Evolutionary conservation across 768 basidiomycete genomes (phyloP).

Genomic region (Termitomyces sp.): DNA sequence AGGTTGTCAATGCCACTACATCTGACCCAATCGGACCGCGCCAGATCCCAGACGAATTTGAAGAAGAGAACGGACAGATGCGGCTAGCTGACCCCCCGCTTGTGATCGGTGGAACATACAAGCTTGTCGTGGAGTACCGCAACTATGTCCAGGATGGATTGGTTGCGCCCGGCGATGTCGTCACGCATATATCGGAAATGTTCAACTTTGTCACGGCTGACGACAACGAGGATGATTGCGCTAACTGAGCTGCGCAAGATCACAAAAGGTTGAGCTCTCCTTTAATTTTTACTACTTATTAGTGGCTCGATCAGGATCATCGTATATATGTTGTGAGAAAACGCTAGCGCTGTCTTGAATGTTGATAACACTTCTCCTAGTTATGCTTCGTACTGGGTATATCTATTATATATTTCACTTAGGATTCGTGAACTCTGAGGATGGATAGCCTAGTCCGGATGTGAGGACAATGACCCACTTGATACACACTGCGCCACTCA

Average conservation of each 20-base stretch:
- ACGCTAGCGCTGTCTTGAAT: too few relatives aligned
- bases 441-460: too few relatives aligned
- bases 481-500: too few relatives aligned
- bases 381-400: too few relatives aligned
- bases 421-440: too few relatives aligned
- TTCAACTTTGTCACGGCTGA: conserved; percentile 4
- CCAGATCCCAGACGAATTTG: not conserved
- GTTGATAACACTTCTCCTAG: too few relatives aligned
- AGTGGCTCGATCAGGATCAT: too few relatives aligned
- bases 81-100: not conserved
- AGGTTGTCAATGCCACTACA: not conserved
- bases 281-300: too few relatives aligned
- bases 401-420: too few relatives aligned
- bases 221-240: not conserved
- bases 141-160: conserved; percentile 1
- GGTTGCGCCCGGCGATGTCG: conserved; percentile 1
- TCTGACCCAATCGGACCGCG: not conserved
- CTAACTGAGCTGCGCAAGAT: not conserved
- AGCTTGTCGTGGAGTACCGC: conserved; percentile 2
- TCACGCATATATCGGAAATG: conserved; percentile 2
- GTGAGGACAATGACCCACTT: too few relatives aligned
- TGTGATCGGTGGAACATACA: conserved; percentile 1
- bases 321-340: too few relatives aligned
- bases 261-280: too few relatives aligned
- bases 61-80: not conserved